phyloP scores from a whole-genome alignment of 2,329 filamentous ascomycete genomes.

The Beauveria sp. region DNA sequence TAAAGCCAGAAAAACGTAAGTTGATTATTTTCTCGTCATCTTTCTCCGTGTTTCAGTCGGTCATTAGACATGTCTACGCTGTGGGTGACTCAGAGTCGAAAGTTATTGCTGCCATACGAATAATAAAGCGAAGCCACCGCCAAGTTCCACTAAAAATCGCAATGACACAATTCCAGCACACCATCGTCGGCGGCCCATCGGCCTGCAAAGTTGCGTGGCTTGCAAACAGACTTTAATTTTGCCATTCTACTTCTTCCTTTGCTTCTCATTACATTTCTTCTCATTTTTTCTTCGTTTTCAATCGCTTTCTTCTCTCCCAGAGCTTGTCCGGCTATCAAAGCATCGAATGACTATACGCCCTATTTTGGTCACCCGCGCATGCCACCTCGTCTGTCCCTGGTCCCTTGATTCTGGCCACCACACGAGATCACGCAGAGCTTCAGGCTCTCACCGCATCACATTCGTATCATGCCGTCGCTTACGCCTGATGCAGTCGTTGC shows the following conservation, averaged over 20 bases:
- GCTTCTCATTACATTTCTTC: background rate
- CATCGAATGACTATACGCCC: no score
- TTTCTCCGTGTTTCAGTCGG: background rate
- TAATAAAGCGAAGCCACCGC: background rate
- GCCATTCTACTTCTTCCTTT: background rate
- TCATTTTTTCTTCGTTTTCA: no score
- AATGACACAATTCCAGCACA: conserved; percentile 12
- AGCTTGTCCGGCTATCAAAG: no score
- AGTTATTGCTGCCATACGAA: no score
- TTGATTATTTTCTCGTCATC: background rate
- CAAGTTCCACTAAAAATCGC: conserved; percentile 8
- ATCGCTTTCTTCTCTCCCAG: background rate
- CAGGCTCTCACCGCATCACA: background rate
- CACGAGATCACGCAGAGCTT: background rate
- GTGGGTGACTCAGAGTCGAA: background rate
- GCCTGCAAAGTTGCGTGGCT: background rate
- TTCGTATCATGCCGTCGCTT: background rate
- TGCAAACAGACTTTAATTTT: background rate
- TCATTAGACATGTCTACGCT: background rate
- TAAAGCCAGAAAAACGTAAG: background rate
- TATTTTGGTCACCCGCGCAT: background rate
- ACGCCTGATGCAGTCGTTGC: background rate
- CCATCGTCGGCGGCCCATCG: conserved; percentile 4
- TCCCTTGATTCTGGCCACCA: background rate
- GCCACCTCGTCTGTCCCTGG: background rate